Evolutionary conservation across 2,329 filamentous ascomycete species (phyloP).

Genomic region (Myotisia sp.): DNA sequence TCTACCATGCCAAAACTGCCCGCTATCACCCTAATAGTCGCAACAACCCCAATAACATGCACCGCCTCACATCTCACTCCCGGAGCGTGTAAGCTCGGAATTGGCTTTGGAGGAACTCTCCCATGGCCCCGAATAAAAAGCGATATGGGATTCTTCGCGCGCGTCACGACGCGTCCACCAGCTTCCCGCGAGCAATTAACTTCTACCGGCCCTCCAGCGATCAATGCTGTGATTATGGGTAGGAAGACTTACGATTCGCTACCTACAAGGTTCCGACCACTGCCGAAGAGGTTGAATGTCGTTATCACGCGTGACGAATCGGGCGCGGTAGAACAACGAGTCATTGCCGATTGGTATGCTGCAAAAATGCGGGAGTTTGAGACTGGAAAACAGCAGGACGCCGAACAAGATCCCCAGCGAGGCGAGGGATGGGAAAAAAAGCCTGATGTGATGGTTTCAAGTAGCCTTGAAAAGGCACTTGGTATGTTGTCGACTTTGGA

Average conservation of each 20-base stretch:
- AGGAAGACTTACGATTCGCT: conserved; percentile 95
- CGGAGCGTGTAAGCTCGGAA: conserved; percentile 58
- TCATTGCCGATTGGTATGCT: conserved; percentile 24
- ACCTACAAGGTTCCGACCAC: conserved; percentile 60
- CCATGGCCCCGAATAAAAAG: conserved; percentile 81
- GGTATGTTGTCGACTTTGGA: conserved; percentile 17
- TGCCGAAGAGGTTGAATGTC: conserved; percentile 68
- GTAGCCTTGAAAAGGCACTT: conserved; percentile 46
- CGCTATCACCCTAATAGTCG: conserved; percentile 80
- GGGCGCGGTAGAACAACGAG: conserved; percentile 19
- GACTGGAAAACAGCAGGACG: conserved; percentile 14
- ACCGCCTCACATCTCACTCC: conserved; percentile 14
- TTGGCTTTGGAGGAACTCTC: conserved; percentile 62
- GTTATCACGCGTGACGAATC: conserved; percentile 49
- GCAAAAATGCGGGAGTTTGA: conserved; percentile 17
- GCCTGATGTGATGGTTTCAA: conserved; percentile 37
- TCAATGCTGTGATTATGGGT: conserved; percentile 86
- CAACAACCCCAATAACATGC: conserved; percentile 50
- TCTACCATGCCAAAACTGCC: conserved; percentile 17
- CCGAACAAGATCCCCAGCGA: conserved; percentile 9
- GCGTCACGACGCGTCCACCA: conserved; percentile 57
- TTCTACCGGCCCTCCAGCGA: conserved; percentile 8
- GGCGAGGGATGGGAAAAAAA: conserved; percentile 6
- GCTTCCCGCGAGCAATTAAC: conserved; percentile 9
- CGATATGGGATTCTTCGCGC: conserved; percentile 91